Evolutionary conservation across 176 grass and related monocot genomes (phyloP), one percentile per base, ranked within the genome.

Genomic region (Musa schizocarpa): DNA sequence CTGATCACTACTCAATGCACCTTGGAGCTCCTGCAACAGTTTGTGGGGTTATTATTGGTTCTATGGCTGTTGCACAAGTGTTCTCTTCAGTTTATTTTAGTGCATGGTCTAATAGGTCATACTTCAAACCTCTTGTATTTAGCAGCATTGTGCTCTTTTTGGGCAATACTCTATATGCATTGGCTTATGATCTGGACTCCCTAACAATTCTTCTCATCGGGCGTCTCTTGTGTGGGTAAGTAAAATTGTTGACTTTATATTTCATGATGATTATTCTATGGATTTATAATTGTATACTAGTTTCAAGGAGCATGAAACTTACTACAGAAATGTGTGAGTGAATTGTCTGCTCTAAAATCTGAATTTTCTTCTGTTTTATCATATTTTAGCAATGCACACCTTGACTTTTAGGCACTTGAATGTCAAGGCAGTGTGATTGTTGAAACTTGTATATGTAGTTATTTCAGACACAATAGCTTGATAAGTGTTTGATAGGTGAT

Each of bases 91-190:
- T 75, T 56, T 75, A 62, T 75, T 75, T 75, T 34, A 75, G 73
- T 75, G 73, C 73, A 75, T 75, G 73, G 73, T 75, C 73, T 59
- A 75, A 75, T 59, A 58, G 43, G 25, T 75, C 73, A 19, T 75
- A 75, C 54, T 75, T 61, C 54, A 75, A 3, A 58, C 73, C 73
- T 27, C 73, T 75, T 10, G 54, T 75, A 75, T 75, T 75, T 59
- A 75, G 73, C 54, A 75, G 73, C 54, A 75, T 75, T 20, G 73
- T 75, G 9, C 73, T 75, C 54, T 58, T 58, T 75, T 61, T 62
- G 54, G 73, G 73, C 25, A 75, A 75, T 59, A 49, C 9, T 48
- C 34, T 75, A 59, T 75, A 75, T 50, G 73, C 73, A 16, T 61
- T 75, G 73, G 73, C 73, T 50, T 75, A 61, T 59, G 73, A 75